phyloP scores from a whole-genome alignment of 1,284 basidiomycete genomes.

The Leccinum variabile region DNA sequence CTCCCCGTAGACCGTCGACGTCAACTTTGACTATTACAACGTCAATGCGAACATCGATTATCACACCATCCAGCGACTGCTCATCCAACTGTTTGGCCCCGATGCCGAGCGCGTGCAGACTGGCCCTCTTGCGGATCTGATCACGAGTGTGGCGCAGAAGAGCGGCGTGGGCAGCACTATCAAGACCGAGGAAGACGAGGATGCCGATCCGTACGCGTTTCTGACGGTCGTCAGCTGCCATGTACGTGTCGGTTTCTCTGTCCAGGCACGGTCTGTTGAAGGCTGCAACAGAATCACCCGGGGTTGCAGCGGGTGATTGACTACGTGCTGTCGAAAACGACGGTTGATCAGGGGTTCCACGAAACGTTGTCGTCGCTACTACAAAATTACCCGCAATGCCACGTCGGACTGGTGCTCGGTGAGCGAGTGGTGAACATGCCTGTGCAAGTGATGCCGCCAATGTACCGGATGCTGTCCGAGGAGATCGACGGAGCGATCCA shows the following conservation, averaged over 20 bases:
- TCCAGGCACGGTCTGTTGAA: background rate
- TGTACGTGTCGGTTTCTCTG: slow-evolving; percentile 40
- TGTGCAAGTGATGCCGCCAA: slow-evolving; percentile 83
- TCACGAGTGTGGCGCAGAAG: slow-evolving; percentile 63
- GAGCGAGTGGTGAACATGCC: slow-evolving; percentile 93
- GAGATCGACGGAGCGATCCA: slow-evolving; percentile 74
- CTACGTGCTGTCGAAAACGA: slow-evolving; percentile 61
- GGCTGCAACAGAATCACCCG: slow-evolving; percentile 54
- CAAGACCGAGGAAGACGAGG: slow-evolving; percentile 88
- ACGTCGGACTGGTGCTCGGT: slow-evolving; percentile 80
- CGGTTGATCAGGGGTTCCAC: slow-evolving; percentile 50
- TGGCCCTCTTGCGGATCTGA: slow-evolving; percentile 74
- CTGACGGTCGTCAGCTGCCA: slow-evolving; percentile 82
- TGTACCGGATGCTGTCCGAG: slow-evolving; percentile 83
- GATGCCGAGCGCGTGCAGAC: slow-evolving; percentile 75
- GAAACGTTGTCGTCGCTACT: slow-evolving; percentile 49
- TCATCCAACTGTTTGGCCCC: slow-evolving; percentile 79
- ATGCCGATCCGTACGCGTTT: slow-evolving; percentile 79
- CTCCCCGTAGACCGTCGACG: slow-evolving; percentile 53
- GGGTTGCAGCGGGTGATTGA: slow-evolving; percentile 70
- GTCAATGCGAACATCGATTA: slow-evolving; percentile 82
- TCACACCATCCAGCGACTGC: slow-evolving; percentile 79
- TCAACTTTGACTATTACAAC: slow-evolving; percentile 93
- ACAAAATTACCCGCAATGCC: slow-evolving; percentile 31
- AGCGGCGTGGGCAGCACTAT: slow-evolving; percentile 78